These are phyloP conservation scores for Apostasia shenzhenica DNA, from an alignment of 106 monocot genomes.

Conservation along the genomic window DNA sequence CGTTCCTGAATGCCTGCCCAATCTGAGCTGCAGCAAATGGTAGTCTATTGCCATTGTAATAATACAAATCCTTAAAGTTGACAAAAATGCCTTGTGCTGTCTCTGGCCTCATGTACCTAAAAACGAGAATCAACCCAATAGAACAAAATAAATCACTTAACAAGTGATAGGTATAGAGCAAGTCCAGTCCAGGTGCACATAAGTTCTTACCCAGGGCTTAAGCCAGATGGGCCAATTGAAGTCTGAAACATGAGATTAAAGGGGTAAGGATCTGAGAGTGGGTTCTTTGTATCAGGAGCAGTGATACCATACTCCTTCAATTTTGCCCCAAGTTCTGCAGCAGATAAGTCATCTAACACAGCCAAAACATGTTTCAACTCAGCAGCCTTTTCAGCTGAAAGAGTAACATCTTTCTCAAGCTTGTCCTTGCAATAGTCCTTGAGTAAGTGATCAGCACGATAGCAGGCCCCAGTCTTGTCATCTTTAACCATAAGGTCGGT, in stretches of 20 bases:
- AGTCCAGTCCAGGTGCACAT: too few species aligned
- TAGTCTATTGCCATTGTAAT: constrained; percentile 92
- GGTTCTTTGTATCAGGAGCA: constrained; percentile 85
- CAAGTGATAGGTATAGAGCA: too few species aligned
- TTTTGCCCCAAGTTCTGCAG: constrained; percentile 71
- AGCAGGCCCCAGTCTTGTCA: constrained; percentile 86
- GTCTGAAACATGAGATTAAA: constrained; percentile 99
- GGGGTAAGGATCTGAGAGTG: constrained; percentile 86
- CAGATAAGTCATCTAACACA: constrained; percentile 70
- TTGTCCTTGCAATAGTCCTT: constrained; percentile 95
- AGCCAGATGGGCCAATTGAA: constrained; percentile 82
- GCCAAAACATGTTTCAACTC: constrained; percentile 74
- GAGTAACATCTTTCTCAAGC: constrained; percentile 77
- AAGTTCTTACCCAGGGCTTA: constrained; percentile 53
- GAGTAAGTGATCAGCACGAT: constrained; percentile 86
- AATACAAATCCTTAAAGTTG: constrained; percentile 92
- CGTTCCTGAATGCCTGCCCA: constrained; percentile 94
- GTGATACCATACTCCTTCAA: constrained; percentile 86
- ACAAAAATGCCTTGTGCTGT: constrained; percentile 98
- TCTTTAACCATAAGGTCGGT: constrained; percentile 99
- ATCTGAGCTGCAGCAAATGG: constrained; percentile 97
- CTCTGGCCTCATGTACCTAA: constrained; percentile 95
- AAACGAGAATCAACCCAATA: background rate
- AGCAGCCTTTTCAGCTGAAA: constrained; percentile 48
- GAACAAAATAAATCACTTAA: background rate